Conservation (phyloP, 2,329 filamentous ascomycete species). For the Cladophialophora chaetospira region DNA sequence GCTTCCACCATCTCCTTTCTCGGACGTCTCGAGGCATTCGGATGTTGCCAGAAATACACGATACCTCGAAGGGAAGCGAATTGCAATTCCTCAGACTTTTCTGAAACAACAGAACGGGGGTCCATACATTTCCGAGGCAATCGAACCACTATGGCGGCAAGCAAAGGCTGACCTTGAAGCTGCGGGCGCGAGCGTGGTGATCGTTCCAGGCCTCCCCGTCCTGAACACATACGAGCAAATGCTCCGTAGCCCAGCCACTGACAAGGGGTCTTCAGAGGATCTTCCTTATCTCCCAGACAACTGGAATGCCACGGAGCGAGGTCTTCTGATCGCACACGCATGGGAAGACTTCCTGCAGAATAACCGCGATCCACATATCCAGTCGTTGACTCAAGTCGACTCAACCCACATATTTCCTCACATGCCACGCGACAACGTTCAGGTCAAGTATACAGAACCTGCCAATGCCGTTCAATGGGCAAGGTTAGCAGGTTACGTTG, state of each 20-base stretch:
- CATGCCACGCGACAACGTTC: constrained; percentile 11
- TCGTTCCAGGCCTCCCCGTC: constrained; percentile 37
- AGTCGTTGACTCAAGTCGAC: constrained; percentile 46
- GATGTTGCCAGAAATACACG: constrained; percentile 35
- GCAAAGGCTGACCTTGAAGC: constrained; percentile 36
- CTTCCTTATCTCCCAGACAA: constrained; percentile 43
- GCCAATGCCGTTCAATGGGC: constrained; percentile 22
- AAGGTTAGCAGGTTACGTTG: constrained; percentile 14
- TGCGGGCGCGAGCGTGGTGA: constrained; percentile 39
- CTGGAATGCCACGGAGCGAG: constrained; percentile 52
- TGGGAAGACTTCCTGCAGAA: constrained; percentile 55
- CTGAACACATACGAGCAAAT: constrained; percentile 34
- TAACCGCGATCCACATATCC: constrained; percentile 40
- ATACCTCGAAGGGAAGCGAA: constrained; percentile 31
- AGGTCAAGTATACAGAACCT: constrained; percentile 22
- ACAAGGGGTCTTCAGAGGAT: constrained; percentile 29
- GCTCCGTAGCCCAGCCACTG: neutral
- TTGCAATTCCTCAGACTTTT: constrained; percentile 44
- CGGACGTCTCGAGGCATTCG: constrained; percentile 40
- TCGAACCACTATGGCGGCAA: constrained; percentile 36
- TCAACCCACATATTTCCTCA: constrained; percentile 45
- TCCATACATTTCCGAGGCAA: constrained; percentile 15
- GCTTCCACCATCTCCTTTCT: constrained; percentile 40
- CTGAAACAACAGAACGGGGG: constrained; percentile 10
- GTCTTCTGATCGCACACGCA: constrained; percentile 52